phyloP scores from a whole-genome alignment of 805 yeast genomes.

The Myxozyma sirexii region DNA sequence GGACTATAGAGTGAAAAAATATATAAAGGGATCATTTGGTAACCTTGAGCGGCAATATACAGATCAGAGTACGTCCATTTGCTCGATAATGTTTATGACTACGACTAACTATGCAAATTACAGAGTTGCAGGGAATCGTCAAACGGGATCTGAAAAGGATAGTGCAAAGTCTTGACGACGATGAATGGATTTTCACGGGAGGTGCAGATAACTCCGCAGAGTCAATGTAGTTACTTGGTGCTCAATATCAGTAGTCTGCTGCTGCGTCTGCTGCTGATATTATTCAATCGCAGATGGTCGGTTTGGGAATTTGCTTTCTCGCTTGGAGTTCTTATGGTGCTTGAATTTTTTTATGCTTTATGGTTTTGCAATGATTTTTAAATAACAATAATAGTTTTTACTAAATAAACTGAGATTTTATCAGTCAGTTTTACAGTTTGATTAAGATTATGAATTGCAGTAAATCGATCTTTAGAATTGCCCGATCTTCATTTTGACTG shows the following conservation, averaged over 20 bases:
- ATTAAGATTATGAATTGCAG: too few relatives aligned
- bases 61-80: conserved; percentile 9
- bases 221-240: background rate
- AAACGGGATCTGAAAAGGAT: conserved; percentile 23
- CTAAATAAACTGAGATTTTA: too few relatives aligned
- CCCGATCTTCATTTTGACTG: background rate
- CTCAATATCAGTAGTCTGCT: too few relatives aligned
- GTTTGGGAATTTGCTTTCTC: too few relatives aligned
- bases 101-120: conserved; percentile 12
- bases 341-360: too few relatives aligned
- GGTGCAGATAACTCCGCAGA: conserved; percentile 16
- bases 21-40: conserved; percentile 12
- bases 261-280: too few relatives aligned
- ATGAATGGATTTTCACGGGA: conserved; percentile 30
- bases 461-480: too few relatives aligned
- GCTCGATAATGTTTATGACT: background rate
- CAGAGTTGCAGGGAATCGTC: conserved; percentile 25
- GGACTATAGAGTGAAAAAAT: conserved; percentile 19
- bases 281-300: too few relatives aligned
- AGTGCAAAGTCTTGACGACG: conserved; percentile 23
- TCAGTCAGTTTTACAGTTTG: too few relatives aligned
- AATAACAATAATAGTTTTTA: too few relatives aligned
- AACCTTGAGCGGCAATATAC: conserved; percentile 5
- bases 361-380: too few relatives aligned
- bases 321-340: too few relatives aligned